Base-by-base conservation (phyloP, 495 filamentous ascomycete species). In the Amorphotheca resinae region DNA sequence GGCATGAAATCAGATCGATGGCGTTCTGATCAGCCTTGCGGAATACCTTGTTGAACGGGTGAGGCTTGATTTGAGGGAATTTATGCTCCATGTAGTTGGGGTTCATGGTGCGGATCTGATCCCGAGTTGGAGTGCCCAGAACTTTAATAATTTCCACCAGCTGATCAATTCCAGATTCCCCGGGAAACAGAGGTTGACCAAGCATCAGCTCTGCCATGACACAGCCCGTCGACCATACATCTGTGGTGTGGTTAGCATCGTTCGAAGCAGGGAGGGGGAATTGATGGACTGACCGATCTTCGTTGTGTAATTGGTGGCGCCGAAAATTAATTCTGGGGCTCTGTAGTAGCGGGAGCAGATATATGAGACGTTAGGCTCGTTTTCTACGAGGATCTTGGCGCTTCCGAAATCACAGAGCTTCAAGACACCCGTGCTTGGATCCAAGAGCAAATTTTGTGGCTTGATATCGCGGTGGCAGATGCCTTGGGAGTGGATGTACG, bases 21-120 rank as follows among this genome's bases (percentile, higher is more conserved):
- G 91, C 91, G 58, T 88, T 84, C 11, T 74, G 68, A 41, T 91
- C 83, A 18, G 91, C 91, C 73, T 86, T 91, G 44, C 93, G 80
- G 76, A 98, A 96, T 16, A 98, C 91, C 74, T 96, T 98, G 59
- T 83, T 88, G 72, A 98, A 98, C 9, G 91, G 91, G 57, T 98
- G 91, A 30, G 91, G 91, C 69, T 99, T 99, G 72, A 99, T 99
- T 59, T 99, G 91, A 32, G 91, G 93, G 59, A 99, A 99, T 65
- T 96, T 96, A 65, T 99, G 91, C 64, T 96, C 91, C 91, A 99
- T 99, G 64, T 99, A 96, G 63, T 99, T 99, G 40, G 91, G 93
- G 60, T 99, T 99, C 93, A 99, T 99, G 36, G 91, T 99, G 42
- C 91, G 85, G 57, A 99, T 99, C 55, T 99, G 91, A 54, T 99